Base-by-base conservation (phyloP, 73 alveolate genomes). In the Blepharisma stoltei region DNA sequence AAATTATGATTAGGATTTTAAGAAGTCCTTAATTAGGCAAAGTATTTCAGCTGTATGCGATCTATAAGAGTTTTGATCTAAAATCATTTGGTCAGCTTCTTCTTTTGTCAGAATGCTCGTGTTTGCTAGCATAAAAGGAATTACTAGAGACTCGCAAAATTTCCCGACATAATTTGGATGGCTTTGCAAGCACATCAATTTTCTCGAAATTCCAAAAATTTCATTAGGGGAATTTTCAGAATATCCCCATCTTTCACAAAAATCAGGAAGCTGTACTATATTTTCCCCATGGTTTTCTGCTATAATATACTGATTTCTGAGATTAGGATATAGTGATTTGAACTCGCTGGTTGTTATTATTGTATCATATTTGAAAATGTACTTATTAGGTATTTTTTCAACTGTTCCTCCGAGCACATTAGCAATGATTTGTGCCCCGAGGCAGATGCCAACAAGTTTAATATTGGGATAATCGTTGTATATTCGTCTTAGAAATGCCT, bases 361-460 rank as follows among this genome's bases (percentile, higher is more conserved):
- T 20, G 45, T 25, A 2, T 60, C 73, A 20, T 14, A 20, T 20
- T 25, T 14, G 23, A 14, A 60, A 60, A 60, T 14, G 23, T 20
- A 60, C 11, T 38, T 38, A 60, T 11, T 14, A 5, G 73, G 73
- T 14, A 14, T 60, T 18, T 25, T n/a, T 20, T 14, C 18, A 14
- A 25, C 45, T 60, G 37, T 25, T 25, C 73, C 73, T 20, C 73
- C 73, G 0, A 60, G 23, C 14, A 38, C 73, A 1, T 0, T 60
- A 25, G 49, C 73, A 25, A 25, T 25, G 0, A 60, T 60, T 60
- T 60, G 73, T 2, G 14, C 46, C 0, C 49, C 73, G 2, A 60
- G 23, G 46, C 73, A 60, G 23, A 60, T 60, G 1, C 73, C 73
- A 25, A 60, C 73, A 60, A 60, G 14, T 60, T 25, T 60, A 14